Evolutionary conservation across 257 asterid genomes (phyloP).

Genomic region (Solanum dulcamara): DNA sequence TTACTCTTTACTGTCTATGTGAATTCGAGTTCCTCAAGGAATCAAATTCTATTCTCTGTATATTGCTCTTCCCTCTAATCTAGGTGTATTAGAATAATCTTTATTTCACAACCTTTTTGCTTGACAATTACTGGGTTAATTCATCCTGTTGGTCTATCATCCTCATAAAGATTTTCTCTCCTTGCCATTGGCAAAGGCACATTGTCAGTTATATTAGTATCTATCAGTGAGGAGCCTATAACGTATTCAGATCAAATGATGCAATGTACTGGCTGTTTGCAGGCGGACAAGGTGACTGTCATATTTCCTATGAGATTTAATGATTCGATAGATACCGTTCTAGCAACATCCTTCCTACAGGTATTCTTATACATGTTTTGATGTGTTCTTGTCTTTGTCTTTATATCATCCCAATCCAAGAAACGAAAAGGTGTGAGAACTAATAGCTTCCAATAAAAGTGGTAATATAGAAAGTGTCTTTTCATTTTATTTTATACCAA

Average conservation of each 20-base stretch:
- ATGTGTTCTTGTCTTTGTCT: not conserved
- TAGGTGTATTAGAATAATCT: not conserved
- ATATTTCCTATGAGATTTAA: conserved; percentile 86
- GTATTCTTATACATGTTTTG: conserved; percentile 15
- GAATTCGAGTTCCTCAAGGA: not conserved
- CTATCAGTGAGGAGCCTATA: not conserved
- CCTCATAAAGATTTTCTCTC: not conserved
- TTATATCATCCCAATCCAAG: not conserved
- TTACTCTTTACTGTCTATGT: not conserved
- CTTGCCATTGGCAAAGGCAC: not conserved
- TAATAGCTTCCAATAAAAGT: not conserved
- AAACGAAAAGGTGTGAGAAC: not conserved
- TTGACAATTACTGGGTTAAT: not conserved
- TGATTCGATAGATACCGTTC: conserved; percentile 74
- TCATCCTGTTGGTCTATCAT: not conserved
- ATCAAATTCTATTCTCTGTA: not conserved
- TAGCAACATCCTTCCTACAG: conserved; percentile 92
- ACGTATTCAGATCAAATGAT: not conserved
- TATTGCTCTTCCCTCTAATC: not conserved
- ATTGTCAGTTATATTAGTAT: not conserved
- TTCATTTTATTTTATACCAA: not conserved
- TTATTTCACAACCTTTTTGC: not conserved
- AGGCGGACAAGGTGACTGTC: conserved; percentile 45
- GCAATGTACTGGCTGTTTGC: not conserved
- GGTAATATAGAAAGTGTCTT: not conserved